phyloP scores from a whole-genome alignment of 73 alveolate species.

The Halteria grandinella region DNA sequence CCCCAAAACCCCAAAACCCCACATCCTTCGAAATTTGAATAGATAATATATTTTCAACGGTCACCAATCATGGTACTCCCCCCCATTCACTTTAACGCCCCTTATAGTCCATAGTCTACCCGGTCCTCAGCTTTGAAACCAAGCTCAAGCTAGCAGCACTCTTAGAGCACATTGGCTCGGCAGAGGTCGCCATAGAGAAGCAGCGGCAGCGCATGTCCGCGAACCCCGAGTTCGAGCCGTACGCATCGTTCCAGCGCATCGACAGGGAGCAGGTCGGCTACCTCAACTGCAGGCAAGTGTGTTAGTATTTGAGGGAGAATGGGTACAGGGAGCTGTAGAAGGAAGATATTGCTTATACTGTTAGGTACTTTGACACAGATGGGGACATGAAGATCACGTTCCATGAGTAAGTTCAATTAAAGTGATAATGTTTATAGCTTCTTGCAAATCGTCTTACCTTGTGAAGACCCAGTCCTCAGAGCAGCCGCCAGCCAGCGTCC shows the following conservation, averaged over 20 bases:
- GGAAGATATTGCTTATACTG: not conserved
- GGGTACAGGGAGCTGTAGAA: not conserved
- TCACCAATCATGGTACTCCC: no score
- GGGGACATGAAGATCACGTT: not conserved
- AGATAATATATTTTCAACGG: no score
- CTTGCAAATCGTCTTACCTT: not conserved
- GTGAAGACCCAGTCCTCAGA: slow-evolving; percentile 2
- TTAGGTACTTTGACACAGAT: not conserved
- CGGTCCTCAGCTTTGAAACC: no score
- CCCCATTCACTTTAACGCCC: no score
- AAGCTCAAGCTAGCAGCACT: not conserved
- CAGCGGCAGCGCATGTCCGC: slow-evolving; percentile 6
- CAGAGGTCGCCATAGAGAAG: slow-evolving; percentile 18
- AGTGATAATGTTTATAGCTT: not conserved
- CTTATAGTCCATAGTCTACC: no score
- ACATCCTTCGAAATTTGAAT: no score
- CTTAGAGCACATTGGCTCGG: not conserved
- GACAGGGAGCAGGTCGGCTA: slow-evolving; percentile 1
- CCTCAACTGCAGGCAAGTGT: not conserved
- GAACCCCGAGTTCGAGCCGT: slow-evolving; percentile 41
- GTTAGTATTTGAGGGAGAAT: not conserved
- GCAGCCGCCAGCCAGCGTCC: not conserved
- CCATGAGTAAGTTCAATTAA: not conserved
- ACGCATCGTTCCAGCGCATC: slow-evolving; percentile 8
- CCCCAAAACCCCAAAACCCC: no score